Conservation (phyloP, 371 early-diverging fungal genomes). For the Apophysomyces ossiformis region DNA sequence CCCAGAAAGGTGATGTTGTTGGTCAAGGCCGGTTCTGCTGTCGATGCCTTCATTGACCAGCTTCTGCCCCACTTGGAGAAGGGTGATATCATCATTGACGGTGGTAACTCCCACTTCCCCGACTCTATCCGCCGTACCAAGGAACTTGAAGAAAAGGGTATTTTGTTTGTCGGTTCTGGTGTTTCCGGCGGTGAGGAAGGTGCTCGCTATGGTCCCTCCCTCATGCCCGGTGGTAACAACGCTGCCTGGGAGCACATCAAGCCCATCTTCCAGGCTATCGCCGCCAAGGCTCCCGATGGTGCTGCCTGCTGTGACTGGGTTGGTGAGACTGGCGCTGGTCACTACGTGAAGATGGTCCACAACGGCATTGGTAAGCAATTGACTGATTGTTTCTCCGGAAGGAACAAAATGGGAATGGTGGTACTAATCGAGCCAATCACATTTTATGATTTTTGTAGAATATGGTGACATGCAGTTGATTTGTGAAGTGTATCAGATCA, state of each 20-base stretch:
- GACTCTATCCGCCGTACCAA: conserved; percentile 94
- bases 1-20: conserved; percentile 97
- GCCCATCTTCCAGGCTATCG: conserved; percentile 94
- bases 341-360: conserved; percentile 99
- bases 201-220: conserved; percentile 97
- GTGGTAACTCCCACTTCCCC: conserved; percentile 99
- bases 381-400: no score
- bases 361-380: conserved; percentile 86
- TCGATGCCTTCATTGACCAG: conserved; percentile 95
- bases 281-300: conserved; percentile 87
- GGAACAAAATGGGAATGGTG: no score
- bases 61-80: conserved; percentile 83
- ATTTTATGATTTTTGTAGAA: conserved; percentile 52
- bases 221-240: conserved; percentile 98
- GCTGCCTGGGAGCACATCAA: conserved; percentile 93
- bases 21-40: conserved; percentile 96
- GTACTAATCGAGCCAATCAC: no score
- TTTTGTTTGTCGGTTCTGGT: conserved; percentile 97
- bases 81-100: conserved; percentile 98
- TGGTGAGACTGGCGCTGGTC: conserved; percentile 97
- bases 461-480: conserved; percentile 99
- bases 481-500: conserved; percentile 94
- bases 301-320: conserved; percentile 99
- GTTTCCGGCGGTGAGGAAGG: conserved; percentile 99
- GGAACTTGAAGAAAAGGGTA: conserved; percentile 85